Percentiles rank a stretch among this genome's conserved stretches.
phyloP scores from a whole-genome alignment of 2,329 filamentous ascomycete species.

The Aspergillus sp. region DNA sequence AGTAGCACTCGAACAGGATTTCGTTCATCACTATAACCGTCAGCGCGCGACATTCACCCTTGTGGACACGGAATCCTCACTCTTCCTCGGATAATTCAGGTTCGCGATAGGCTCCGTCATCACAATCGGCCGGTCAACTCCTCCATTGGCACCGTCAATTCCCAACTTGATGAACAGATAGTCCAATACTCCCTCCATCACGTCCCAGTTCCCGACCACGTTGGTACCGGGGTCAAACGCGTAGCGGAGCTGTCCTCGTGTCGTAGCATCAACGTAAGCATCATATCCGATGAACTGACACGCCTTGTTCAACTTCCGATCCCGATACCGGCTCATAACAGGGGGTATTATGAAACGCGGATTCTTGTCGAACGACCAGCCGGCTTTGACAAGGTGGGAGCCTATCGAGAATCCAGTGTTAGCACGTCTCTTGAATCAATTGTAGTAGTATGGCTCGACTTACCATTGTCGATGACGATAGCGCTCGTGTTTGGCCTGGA shows the following conservation, averaged over 20 bases:
- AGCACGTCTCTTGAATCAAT: not conserved
- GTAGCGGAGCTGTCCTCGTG: slow-evolving; percentile 84
- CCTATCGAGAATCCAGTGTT: slow-evolving; percentile 57
- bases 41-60: slow-evolving; percentile 23
- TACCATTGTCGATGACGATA: slow-evolving; percentile 98
- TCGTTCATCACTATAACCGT: slow-evolving; percentile 81
- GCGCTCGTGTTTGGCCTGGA: slow-evolving; percentile 65
- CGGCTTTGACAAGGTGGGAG: slow-evolving; percentile 84
- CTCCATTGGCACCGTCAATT: slow-evolving; percentile 72
- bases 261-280: slow-evolving; percentile 92
- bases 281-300: slow-evolving; percentile 92
- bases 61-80: slow-evolving; percentile 53
- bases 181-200: slow-evolving; percentile 91
- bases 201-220: slow-evolving; percentile 96
- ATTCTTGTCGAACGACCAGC: slow-evolving; percentile 90
- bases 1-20: slow-evolving; percentile 95
- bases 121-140: slow-evolving; percentile 83
- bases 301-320: slow-evolving; percentile 88
- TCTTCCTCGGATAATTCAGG: slow-evolving; percentile 82
- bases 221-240: slow-evolving; percentile 90
- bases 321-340: slow-evolving; percentile 92
- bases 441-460: not conserved
- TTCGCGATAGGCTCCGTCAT: slow-evolving; percentile 97
- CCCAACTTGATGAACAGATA: slow-evolving; percentile 95
- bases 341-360: slow-evolving; percentile 82